Percentiles rank a stretch among this genome's conserved stretches.
Evolutionary conservation across 352 stramenopile genomes (phyloP).

Genomic region (Thalassiosira hispida): DNA sequence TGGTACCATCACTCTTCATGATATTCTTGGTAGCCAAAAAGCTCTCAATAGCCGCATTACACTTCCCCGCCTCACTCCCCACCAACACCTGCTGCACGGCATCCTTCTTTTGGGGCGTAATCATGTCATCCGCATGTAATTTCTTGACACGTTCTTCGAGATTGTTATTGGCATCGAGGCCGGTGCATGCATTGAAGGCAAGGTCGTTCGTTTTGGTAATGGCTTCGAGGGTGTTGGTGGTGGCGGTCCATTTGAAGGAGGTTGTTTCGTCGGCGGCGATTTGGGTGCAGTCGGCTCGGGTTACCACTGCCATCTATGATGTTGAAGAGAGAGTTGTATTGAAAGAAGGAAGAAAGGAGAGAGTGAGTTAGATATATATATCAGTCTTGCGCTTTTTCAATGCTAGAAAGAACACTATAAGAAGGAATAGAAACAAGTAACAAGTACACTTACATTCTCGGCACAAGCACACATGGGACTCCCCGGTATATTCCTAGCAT

Average conservation of each 20-base stretch:
- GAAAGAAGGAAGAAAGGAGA: not conserved
- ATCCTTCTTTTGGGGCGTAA: not conserved
- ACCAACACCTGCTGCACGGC: not conserved
- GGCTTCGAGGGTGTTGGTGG: not conserved
- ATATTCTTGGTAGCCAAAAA: not conserved
- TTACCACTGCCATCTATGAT: constrained; percentile 52
- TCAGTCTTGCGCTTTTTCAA: too few relatives aligned
- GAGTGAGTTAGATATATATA: too few relatives aligned
- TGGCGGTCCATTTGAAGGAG: not conserved
- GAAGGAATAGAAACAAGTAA: constrained; percentile 3
- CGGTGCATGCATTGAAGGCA: not conserved
- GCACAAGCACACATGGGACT: constrained; percentile 66
- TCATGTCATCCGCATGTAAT: not conserved
- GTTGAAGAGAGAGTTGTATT: not conserved
- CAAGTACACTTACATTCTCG: constrained; percentile 12
- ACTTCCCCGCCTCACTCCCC: not conserved
- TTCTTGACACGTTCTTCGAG: not conserved
- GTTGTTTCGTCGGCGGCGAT: constrained; percentile 17
- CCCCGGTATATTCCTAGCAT: constrained; percentile 68
- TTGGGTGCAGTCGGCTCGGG: constrained; percentile 56
- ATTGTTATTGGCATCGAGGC: not conserved
- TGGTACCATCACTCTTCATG: too few relatives aligned
- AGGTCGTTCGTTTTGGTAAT: not conserved
- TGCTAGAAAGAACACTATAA: too few relatives aligned
- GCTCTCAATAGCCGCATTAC: not conserved